Evolutionary conservation across 2,329 filamentous ascomycete genomes (phyloP).

Genomic region (Macrophomina phaseolina): DNA sequence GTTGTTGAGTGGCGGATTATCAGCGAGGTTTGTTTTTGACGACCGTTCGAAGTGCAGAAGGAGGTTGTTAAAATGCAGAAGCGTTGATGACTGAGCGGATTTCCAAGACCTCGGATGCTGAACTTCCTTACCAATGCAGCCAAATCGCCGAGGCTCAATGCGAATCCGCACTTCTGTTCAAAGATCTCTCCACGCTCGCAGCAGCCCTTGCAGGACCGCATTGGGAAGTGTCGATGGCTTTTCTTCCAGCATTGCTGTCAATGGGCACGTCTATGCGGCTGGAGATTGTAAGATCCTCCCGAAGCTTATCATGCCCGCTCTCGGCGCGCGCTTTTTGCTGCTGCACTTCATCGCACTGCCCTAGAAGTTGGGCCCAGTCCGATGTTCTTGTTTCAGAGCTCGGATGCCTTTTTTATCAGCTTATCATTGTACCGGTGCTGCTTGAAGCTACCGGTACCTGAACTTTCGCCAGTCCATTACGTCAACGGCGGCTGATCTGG

Average conservation of each 20-base stretch:
- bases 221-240: not conserved
- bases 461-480: not conserved
- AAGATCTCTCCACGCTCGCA: not conserved
- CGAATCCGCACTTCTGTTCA: not conserved
- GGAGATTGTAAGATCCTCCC: not conserved
- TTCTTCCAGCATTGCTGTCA: too few relatives aligned
- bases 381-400: not conserved
- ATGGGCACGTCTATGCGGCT: not conserved
- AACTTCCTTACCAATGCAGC: not conserved
- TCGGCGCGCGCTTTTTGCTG: not conserved
- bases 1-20: slow-evolving; percentile 25
- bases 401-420: not conserved
- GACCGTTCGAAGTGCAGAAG: not conserved
- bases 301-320: not conserved
- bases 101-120: not conserved
- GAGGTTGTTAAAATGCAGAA: not conserved
- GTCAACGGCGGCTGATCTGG: not conserved
- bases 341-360: not conserved
- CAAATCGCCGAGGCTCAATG: slow-evolving; percentile 9
- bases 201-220: not conserved
- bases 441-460: not conserved
- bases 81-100: slow-evolving; percentile 1
- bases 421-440: not conserved
- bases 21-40: not conserved
- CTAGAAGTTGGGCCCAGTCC: not conserved